Conservation (phyloP, 495 filamentous ascomycete species). For the Penicillium macrosclerotiorum region DNA sequence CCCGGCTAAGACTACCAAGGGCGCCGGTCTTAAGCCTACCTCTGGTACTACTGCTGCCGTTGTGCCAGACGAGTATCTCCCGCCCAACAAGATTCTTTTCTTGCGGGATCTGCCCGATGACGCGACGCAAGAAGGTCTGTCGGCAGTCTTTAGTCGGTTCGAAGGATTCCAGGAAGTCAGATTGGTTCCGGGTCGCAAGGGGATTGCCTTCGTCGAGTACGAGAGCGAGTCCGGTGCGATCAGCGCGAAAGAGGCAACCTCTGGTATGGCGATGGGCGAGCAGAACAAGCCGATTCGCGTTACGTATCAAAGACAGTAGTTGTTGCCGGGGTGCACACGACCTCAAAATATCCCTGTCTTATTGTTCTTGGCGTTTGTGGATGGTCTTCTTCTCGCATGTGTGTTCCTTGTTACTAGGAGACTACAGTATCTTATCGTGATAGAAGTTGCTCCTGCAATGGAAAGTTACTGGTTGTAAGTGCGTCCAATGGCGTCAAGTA, state of each 20-base stretch:
- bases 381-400: slow-evolving; percentile 19
- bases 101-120: slow-evolving; percentile 89
- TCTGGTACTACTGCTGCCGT: slow-evolving; percentile 66
- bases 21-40: slow-evolving; percentile 79
- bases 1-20: slow-evolving; percentile 70
- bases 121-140: slow-evolving; percentile 75
- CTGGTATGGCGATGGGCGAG: slow-evolving; percentile 80
- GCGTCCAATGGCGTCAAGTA: slow-evolving; percentile 1
- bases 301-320: slow-evolving; percentile 86
- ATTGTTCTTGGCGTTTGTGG: slow-evolving; percentile 36
- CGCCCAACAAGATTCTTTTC: slow-evolving; percentile 97
- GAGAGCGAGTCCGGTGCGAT: slow-evolving; percentile 87
- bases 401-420: too few species aligned
- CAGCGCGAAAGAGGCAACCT: slow-evolving; percentile 90
- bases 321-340: slow-evolving; percentile 8
- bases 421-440: slow-evolving; percentile 6
- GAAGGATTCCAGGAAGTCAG: slow-evolving; percentile 94
- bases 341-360: slow-evolving; percentile 19
- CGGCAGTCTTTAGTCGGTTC: slow-evolving; percentile 80
- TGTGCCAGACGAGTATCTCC: slow-evolving; percentile 94
- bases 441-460: slow-evolving; percentile 1
- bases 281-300: slow-evolving; percentile 70
- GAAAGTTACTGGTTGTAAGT: not conserved
- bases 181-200: slow-evolving; percentile 78
- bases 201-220: slow-evolving; percentile 97